These are phyloP conservation scores for Stentor coeruleus DNA, from an alignment of 73 alveolate species.

Conservation along the genomic window DNA sequence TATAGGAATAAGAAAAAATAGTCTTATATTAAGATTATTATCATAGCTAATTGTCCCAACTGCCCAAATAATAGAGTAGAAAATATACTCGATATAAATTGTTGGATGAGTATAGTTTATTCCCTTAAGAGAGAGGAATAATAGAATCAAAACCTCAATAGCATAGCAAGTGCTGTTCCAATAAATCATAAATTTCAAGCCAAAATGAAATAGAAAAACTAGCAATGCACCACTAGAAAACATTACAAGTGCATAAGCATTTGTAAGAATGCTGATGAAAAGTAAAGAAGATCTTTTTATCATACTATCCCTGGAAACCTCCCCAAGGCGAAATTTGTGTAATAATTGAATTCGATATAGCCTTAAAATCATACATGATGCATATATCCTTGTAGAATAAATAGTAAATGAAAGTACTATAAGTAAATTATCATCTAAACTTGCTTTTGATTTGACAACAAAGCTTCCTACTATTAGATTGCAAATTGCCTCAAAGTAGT, in stretches of 20 bases:
- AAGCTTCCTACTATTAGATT: neutral
- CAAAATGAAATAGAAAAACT: neutral
- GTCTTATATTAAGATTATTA: neutral
- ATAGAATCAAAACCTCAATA: neutral
- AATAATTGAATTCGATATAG: neutral
- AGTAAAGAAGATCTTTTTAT: neutral
- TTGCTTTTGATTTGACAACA: neutral
- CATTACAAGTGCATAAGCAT: neutral
- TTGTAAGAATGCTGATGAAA: neutral
- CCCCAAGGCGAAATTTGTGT: neutral
- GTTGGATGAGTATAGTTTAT: neutral
- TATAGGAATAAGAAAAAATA: neutral
- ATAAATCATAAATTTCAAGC: neutral
- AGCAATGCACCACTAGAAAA: neutral
- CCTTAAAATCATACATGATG: neutral
- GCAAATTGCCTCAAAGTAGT: neutral
- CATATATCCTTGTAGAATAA: neutral
- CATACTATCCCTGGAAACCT: neutral
- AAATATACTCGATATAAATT: too few relatives aligned
- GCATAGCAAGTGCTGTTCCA: neutral
- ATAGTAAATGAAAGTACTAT: too few relatives aligned
- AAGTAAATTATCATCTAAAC: neutral
- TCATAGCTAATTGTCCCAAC: neutral
- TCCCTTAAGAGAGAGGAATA: neutral
- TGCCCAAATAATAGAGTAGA: neutral